Evolutionary conservation across 1,139 yeast species (phyloP).

Genomic region (Diutina catenulata): DNA sequence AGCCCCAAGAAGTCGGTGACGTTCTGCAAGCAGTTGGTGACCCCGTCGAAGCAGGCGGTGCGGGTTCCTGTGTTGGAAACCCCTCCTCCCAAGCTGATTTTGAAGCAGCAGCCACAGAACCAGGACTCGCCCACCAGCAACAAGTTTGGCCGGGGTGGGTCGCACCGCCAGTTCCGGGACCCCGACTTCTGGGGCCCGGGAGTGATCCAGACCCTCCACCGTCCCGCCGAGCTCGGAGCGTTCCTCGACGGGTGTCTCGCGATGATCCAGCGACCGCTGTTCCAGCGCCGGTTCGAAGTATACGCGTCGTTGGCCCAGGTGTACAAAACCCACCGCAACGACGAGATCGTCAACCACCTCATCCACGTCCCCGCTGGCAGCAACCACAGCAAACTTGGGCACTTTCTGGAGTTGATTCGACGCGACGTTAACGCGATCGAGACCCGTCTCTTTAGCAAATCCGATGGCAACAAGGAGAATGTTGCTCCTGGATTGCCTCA

Average conservation of each 20-base stretch:
- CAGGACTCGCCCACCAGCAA: background rate
- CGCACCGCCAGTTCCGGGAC: background rate
- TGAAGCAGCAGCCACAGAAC: background rate
- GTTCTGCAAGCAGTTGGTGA: background rate
- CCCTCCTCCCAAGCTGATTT: constrained; percentile 1
- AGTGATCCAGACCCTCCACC: background rate
- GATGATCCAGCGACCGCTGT: background rate
- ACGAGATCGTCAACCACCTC: background rate
- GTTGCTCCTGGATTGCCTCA: too few species aligned
- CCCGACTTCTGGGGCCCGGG: constrained; percentile 3
- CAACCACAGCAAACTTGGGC: background rate
- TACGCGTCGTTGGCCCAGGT: background rate
- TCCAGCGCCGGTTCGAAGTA: background rate
- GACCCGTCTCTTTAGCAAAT: background rate
- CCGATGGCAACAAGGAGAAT: too few species aligned
- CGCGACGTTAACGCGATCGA: background rate
- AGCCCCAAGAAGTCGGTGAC: constrained; percentile 10
- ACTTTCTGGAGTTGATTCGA: background rate
- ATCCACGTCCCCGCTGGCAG: background rate
- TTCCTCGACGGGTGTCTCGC: background rate
- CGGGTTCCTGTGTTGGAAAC: background rate
- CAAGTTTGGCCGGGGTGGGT: too few species aligned
- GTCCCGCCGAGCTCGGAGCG: background rate
- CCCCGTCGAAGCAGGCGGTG: background rate
- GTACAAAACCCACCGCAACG: background rate